Evolutionary conservation across 2,329 filamentous ascomycete species (phyloP).

Genomic region (Penicillium sp.): DNA sequence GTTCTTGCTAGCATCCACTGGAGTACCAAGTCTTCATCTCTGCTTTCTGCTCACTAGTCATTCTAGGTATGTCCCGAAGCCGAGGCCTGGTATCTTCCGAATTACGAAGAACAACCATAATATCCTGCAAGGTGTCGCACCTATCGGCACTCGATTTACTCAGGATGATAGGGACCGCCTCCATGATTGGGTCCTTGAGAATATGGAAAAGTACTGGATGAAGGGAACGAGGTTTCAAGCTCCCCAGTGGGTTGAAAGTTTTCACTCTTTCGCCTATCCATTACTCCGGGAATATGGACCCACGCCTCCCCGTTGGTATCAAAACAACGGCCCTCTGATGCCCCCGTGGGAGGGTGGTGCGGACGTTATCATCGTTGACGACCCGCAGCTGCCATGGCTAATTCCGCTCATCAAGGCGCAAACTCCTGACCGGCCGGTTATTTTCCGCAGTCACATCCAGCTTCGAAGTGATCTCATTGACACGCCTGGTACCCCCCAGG

Average conservation of each 20-base stretch:
- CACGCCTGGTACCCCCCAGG: constrained; percentile 62
- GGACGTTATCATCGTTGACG: constrained; percentile 73
- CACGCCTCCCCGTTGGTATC: background rate
- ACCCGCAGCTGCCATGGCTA: constrained; percentile 76
- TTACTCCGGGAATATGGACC: background rate
- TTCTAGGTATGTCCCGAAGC: constrained; percentile 67
- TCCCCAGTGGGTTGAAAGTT: background rate
- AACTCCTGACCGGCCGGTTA: constrained; percentile 68
- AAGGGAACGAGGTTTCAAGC: constrained; percentile 38
- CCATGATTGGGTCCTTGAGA: constrained; percentile 68
- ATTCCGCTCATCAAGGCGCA: constrained; percentile 71
- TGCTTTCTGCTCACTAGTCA: background rate
- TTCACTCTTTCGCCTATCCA: background rate
- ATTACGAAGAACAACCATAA: constrained; percentile 85
- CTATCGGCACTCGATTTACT: constrained; percentile 56
- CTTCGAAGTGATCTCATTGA: constrained; percentile 69
- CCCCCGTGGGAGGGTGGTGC: constrained; percentile 67
- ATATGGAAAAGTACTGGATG: constrained; percentile 72
- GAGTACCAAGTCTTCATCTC: background rate
- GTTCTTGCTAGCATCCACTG: constrained; percentile 23
- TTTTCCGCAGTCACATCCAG: constrained; percentile 79
- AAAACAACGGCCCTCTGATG: constrained; percentile 58
- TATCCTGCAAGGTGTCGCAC: constrained; percentile 73
- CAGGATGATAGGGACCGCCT: constrained; percentile 61
- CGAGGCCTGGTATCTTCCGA: constrained; percentile 72